Evolutionary conservation across 768 basidiomycete species (phyloP).

Genomic region (Podaxis sp.): DNA sequence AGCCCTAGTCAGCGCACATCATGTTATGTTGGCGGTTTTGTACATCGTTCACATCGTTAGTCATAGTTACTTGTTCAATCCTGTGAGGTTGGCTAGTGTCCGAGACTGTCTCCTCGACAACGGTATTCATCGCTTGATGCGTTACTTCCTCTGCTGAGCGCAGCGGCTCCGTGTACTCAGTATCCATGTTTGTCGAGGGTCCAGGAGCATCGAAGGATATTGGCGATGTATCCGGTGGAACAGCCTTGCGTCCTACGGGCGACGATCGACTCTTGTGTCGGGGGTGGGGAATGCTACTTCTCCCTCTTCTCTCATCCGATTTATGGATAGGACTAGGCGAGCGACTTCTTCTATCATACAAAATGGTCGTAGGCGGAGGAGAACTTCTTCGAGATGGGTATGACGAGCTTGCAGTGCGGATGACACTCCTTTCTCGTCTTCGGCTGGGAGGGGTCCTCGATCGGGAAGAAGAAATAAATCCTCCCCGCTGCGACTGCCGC

Average conservation of each 20-base stretch:
- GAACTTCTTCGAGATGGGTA: background rate
- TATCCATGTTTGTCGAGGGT: too few species aligned
- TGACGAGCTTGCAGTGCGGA: background rate
- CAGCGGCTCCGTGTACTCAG: too few species aligned
- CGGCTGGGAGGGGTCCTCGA: background rate
- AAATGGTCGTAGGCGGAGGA: background rate
- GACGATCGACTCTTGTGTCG: background rate
- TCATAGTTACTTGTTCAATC: too few species aligned
- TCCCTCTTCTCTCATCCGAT: background rate
- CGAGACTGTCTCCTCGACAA: too few species aligned
- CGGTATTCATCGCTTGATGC: too few species aligned
- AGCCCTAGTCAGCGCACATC: too few species aligned
- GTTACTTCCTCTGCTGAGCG: too few species aligned
- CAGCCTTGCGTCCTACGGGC: background rate
- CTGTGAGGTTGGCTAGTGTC: too few species aligned
- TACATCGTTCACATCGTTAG: too few species aligned
- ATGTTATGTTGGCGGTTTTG: too few species aligned
- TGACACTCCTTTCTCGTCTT: background rate
- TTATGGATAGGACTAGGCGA: background rate
- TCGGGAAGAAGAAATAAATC: background rate
- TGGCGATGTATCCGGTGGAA: too few species aligned
- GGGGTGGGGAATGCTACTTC: background rate
- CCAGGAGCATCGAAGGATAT: too few species aligned
- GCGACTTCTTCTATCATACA: background rate
- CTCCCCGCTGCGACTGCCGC: background rate